Evolutionary conservation across 1,284 basidiomycete genomes (phyloP).

Genomic region (Sporisorium iseilematis-ciliati): DNA sequence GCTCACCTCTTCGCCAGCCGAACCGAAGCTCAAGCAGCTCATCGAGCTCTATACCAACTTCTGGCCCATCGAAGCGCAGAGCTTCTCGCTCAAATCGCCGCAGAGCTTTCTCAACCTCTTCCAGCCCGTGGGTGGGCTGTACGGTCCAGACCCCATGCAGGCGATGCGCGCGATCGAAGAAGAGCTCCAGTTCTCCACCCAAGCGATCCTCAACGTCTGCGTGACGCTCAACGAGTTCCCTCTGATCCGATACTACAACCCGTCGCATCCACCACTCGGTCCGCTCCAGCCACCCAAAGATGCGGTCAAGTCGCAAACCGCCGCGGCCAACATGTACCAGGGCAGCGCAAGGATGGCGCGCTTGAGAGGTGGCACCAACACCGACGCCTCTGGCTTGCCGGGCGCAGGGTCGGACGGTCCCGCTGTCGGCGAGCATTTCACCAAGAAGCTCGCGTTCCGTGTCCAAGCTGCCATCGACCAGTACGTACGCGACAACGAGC

Average conservation of each 20-base stretch:
- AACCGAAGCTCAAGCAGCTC: slow-evolving; percentile 64
- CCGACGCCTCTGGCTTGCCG: slow-evolving; percentile 19
- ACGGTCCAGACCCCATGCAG: slow-evolving; percentile 57
- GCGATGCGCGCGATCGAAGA: slow-evolving; percentile 60
- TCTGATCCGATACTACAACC: slow-evolving; percentile 91
- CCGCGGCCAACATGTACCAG: slow-evolving; percentile 50
- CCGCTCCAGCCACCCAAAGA: slow-evolving; percentile 71
- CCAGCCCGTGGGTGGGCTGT: slow-evolving; percentile 72
- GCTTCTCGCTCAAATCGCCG: slow-evolving; percentile 64
- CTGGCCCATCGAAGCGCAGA: slow-evolving; percentile 62
- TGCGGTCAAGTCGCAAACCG: slow-evolving; percentile 45
- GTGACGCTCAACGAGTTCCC: slow-evolving; percentile 94
- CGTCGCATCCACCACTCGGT: slow-evolving; percentile 84
- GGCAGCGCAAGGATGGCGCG: slow-evolving; percentile 57
- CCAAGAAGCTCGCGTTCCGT: slow-evolving; percentile 63
- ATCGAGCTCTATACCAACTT: slow-evolving; percentile 67
- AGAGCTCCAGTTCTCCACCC: slow-evolving; percentile 63
- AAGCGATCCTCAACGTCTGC: slow-evolving; percentile 78
- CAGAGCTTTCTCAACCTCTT: slow-evolving; percentile 54
- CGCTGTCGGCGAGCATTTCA: slow-evolving; percentile 53
- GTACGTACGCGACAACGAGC: slow-evolving; percentile 69
- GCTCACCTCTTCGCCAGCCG: slow-evolving; percentile 65
- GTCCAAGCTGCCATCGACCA: slow-evolving; percentile 57
- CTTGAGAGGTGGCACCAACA: slow-evolving; percentile 38
- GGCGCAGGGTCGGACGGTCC: slow-evolving; percentile 22